Evolutionary conservation across 208 protist species (phyloP).

Genomic region (Leishmania tropica): DNA sequence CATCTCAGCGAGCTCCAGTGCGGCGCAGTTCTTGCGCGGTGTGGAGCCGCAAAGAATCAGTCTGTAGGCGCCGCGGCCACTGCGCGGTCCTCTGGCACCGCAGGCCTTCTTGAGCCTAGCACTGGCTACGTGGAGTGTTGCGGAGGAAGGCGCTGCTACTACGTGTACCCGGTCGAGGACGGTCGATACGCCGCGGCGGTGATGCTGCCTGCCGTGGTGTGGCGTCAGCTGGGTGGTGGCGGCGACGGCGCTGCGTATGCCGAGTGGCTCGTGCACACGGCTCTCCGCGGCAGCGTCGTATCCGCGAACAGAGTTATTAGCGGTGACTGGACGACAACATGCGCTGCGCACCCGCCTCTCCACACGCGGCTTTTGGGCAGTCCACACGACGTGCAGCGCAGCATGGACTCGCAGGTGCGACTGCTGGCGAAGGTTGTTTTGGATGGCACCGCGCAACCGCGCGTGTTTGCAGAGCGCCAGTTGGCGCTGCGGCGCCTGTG

Average conservation of each 20-base stretch:
- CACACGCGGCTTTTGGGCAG: conserved; percentile 44
- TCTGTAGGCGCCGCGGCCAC: neutral
- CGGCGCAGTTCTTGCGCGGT: neutral
- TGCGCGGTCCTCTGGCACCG: neutral
- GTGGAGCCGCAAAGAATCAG: neutral
- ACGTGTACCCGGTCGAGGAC: conserved; percentile 54
- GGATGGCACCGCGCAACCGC: neutral
- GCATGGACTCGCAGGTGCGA: conserved; percentile 31
- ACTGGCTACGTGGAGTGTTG: conserved; percentile 18
- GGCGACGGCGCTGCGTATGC: conserved; percentile 21
- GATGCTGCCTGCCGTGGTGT: conserved; percentile 41
- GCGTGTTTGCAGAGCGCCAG: conserved; percentile 1
- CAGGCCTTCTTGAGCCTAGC: neutral
- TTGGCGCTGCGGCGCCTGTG: conserved; percentile 35
- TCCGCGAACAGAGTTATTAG: neutral
- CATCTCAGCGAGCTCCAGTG: conserved; percentile 9
- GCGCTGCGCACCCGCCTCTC: conserved; percentile 41
- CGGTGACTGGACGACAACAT: neutral
- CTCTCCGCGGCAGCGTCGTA: conserved; percentile 40
- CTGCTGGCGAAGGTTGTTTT: conserved; percentile 14
- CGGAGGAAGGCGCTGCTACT: conserved; percentile 40
- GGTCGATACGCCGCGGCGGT: conserved; percentile 44
- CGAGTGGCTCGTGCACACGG: conserved; percentile 42
- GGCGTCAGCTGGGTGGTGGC: conserved; percentile 39
- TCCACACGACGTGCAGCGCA: conserved; percentile 34